phyloP scores from a whole-genome alignment of 805 yeast genomes.

The Sugiyamaella americana region DNA sequence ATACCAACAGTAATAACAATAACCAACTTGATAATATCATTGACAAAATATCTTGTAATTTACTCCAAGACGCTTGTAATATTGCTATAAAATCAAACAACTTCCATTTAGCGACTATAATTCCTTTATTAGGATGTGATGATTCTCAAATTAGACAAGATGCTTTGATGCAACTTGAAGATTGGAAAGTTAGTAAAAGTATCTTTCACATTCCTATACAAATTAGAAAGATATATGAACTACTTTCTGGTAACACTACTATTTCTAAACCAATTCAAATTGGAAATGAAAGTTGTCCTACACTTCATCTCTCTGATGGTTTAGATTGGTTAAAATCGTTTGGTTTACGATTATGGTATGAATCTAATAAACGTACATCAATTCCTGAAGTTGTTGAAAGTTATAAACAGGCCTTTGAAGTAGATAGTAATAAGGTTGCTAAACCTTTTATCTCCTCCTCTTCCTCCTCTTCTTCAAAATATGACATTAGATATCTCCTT shows the following conservation, averaged over 20 bases:
- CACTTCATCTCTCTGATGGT: constrained; percentile 31
- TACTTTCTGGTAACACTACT: constrained; percentile 44
- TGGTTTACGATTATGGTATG: constrained; percentile 58
- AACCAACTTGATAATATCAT: constrained; percentile 50
- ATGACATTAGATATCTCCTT: constrained; percentile 13
- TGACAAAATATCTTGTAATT: constrained; percentile 40
- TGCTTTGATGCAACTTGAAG: constrained; percentile 56
- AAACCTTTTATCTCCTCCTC: constrained; percentile 7
- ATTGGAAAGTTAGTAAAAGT: constrained; percentile 51
- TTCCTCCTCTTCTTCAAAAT: neutral
- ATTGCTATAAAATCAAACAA: constrained; percentile 57
- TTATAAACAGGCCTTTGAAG: constrained; percentile 18
- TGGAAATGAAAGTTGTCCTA: constrained; percentile 13
- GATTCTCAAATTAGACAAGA: constrained; percentile 48
- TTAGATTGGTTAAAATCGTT: constrained; percentile 65
- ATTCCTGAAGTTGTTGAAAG: constrained; percentile 20
- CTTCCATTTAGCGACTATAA: constrained; percentile 60
- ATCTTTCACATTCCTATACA: constrained; percentile 45
- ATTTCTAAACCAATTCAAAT: constrained; percentile 20
- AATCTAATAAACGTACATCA: constrained; percentile 24
- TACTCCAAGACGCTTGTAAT: constrained; percentile 55
- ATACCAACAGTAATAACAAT: constrained; percentile 18
- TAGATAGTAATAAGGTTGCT: constrained; percentile 8
- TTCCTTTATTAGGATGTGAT: constrained; percentile 68
- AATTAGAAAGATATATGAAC: constrained; percentile 53